Base-by-base conservation (phyloP, 768 basidiomycete genomes). In the Multifurca ochricompacta region DNA sequence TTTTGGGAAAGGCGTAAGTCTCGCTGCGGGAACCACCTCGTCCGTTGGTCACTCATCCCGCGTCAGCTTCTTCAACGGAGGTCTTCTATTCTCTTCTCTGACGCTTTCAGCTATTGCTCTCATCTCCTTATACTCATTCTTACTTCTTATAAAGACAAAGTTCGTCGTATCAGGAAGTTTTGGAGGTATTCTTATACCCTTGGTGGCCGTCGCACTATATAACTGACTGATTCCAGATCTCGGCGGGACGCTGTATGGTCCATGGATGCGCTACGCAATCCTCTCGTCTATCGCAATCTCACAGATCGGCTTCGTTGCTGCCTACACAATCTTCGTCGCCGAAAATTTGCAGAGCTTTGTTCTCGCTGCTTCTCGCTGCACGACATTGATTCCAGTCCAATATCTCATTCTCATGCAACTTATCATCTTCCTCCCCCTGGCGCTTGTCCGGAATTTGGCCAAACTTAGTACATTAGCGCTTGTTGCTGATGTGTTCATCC, bases 251-350 rank as follows among this genome's bases (percentile, higher is more conserved):
- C 71, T 99, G 8, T 98, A 96, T 63, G 96, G 96, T 2, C 81
- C 82, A 13, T 91, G 85, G 83, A 91, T 99, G 90, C 84, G 96
- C 41, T 83, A 87, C 56, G 72, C 83, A 13, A 97, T 99, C 64
- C 79, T 99, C 7, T 74, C 74, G 3, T 93, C 91, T 14, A 95
- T 99, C 64, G 76, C 86, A 0, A 66, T 94, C 21, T 97, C 95
- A 1, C 96, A 93, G 67, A 71, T 94, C 32, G 91, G 91, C 36
- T 94, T 93, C 68, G 87, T 88, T 41, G 66, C 81, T 31, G 93
- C 93, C 11, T 99, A 99, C 68, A 91, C 85, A 14, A 96, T 98
- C 66, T 98, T 97, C 67, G 91, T 97, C 39, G 86, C 94, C 1
- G 81, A 94, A 71, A 96, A 94, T 66, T 77, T 92, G 13, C 82